Evolutionary conservation across 164 flowering plant genomes (phyloP), one percentile per base, ranked within the genome.

Genomic region (Berberis vulgaris): DNA sequence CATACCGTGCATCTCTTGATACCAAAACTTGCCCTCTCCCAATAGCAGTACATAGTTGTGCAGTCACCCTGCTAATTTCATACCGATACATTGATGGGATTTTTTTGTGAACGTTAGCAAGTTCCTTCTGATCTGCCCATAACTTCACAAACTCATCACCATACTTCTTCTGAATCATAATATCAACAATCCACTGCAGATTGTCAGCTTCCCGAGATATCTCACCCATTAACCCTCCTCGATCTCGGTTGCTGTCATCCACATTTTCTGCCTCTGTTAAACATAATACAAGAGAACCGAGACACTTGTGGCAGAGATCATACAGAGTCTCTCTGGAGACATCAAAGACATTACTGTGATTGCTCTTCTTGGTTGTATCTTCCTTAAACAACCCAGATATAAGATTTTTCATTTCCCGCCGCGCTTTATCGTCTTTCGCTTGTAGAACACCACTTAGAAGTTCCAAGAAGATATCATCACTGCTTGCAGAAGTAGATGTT

Each of bases 61-160:
- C 92, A n/a, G 98, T 93, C 60, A 93, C 75, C 67, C 77, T 79
- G 77, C 97, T 90, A 50, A 90, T 81, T 73, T 87, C 94, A 53
- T 84, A 91, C 39, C 97, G 68, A 57, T 86, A 90, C 85, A 85
- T 80, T 38, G 74, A 72, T 3, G 97, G 92, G n/a, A 86, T 78
- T 69, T 82, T 90, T 6, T 91, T 82, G 69, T 88, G 98, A 63
- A 93, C 94, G 45, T 43, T 55, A 4, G 92, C 86, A 43, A 93
- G 90, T 72, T 90, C 98, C 69, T 79, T 86, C 75, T 88, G 92
- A 71, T 88, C 89, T 2, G 97, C 92, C 98, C 98, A 90, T 54
- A 90, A 45, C 56, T 80, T 78, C 68, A 90, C 98, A 77, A 90
- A 88, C 55, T 86, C 96, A n/a, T 88, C 85, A 1, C 84, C 86